phyloP scores from a whole-genome alignment of 1,284 basidiomycete species.

The Ceratobasidium sp. region DNA sequence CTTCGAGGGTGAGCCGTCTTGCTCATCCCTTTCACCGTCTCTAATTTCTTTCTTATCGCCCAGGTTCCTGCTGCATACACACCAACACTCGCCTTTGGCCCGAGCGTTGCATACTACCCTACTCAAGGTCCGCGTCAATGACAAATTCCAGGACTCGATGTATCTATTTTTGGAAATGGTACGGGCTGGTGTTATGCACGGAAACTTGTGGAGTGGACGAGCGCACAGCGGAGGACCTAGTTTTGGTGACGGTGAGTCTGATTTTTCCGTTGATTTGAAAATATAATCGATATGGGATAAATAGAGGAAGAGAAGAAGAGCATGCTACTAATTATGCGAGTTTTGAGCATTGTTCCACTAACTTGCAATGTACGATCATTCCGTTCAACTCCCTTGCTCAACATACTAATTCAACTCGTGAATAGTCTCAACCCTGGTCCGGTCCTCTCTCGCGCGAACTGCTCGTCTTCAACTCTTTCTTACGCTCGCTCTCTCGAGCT shows the following conservation, averaged over 20 bases:
- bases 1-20: conserved; percentile 77
- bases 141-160: conserved; percentile 98
- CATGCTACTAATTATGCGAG: conserved; percentile 96
- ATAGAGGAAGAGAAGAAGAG: conserved; percentile 88
- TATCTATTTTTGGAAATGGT: conserved; percentile 94
- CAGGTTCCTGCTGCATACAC: conserved; percentile 88
- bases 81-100: conserved; percentile 89
- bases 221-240: conserved; percentile 94
- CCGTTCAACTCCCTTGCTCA: conserved; percentile 26
- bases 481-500: conserved; percentile 88
- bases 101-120: conserved; percentile 89
- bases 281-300: neutral
- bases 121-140: conserved; percentile 82
- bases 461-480: conserved; percentile 97
- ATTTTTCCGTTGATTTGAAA: neutral
- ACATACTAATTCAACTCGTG: conserved; percentile 21
- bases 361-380: conserved; percentile 80
- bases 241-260: conserved; percentile 81
- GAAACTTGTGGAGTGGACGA: conserved; percentile 87
- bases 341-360: conserved; percentile 91
- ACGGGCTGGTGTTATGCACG: conserved; percentile 94
- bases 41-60: neutral
- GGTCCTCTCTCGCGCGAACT: conserved; percentile 96
- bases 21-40: neutral
- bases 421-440: conserved; percentile 84